A percentile compares a stretch with the other conserved stretches of the same genome.
phyloP scores from a whole-genome alignment of 768 basidiomycete species.

The Cystobasidium onofrii region DNA sequence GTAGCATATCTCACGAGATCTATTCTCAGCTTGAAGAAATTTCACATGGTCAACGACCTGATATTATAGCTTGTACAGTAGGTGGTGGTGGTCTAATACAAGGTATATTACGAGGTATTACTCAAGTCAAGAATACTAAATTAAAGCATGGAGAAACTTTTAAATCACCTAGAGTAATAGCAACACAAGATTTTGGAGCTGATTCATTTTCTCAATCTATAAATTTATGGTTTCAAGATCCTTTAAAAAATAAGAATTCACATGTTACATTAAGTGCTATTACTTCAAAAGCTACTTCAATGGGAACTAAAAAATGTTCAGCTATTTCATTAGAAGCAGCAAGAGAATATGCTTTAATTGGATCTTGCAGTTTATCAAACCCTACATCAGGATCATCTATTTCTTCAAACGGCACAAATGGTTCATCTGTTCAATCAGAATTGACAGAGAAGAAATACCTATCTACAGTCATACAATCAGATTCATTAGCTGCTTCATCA shows the following conservation, averaged over 20 bases:
- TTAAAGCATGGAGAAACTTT: not conserved
- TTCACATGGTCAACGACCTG: not conserved
- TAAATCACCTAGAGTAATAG: constrained; percentile 4
- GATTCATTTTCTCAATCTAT: constrained; percentile 26
- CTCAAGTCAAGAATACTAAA: not conserved
- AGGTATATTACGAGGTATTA: constrained; percentile 7
- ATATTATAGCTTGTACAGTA: constrained; percentile 17
- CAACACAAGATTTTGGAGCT: constrained; percentile 24
- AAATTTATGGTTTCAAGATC: constrained; percentile 16
- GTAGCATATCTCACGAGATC: constrained; percentile 3
- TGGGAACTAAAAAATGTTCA: constrained; percentile 21
- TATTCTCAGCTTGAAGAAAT: constrained; percentile 2
- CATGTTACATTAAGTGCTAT: constrained; percentile 15
- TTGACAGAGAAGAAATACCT: not conserved
- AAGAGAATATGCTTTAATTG: not conserved
- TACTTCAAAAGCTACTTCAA: constrained; percentile 25
- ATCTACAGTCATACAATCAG: constrained; percentile 16
- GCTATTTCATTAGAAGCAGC: not conserved
- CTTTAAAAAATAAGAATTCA: not conserved
- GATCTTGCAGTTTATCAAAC: not conserved
- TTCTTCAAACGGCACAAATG: not conserved
- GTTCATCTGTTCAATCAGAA: not conserved
- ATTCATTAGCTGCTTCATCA: constrained; percentile 12
- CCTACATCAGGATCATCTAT: not conserved
- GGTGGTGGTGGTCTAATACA: constrained; percentile 19